Percentiles rank a stretch among this genome's conserved stretches.
phyloP scores from a whole-genome alignment of 768 basidiomycete species.

The Mycena sanguinolenta region DNA sequence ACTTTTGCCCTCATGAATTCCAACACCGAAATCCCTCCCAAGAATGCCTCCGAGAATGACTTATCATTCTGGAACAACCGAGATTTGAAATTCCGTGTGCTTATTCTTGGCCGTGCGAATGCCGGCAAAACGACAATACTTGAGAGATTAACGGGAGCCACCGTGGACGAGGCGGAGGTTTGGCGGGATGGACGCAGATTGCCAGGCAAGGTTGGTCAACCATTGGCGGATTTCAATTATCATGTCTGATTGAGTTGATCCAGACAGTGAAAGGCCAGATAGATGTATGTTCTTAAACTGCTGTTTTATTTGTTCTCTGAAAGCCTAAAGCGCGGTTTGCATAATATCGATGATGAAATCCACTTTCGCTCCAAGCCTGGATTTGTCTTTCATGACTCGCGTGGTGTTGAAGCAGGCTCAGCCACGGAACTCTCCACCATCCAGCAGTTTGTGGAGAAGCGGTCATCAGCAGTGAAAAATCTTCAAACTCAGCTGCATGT shows the following conservation, averaged over 20 bases:
- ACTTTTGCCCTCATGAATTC: too few species aligned
- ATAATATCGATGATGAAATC: constrained; percentile 10
- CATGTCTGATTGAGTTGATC: constrained; percentile 3
- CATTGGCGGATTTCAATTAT: background rate
- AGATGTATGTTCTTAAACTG: background rate
- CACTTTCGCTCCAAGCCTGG: too few species aligned
- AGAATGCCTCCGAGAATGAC: constrained; percentile 2
- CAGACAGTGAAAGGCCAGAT: too few species aligned
- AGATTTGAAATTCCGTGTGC: constrained; percentile 1
- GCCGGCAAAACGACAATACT: too few species aligned
- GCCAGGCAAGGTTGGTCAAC: constrained; percentile 2
- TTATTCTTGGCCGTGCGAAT: too few species aligned
- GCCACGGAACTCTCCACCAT: constrained; percentile 3
- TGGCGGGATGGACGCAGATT: background rate
- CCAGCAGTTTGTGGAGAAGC: background rate
- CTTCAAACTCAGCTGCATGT: too few species aligned
- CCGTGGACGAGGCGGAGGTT: too few species aligned
- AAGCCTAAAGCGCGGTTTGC: constrained; percentile 9
- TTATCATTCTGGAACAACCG: constrained; percentile 2
- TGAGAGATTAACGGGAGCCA: too few species aligned
- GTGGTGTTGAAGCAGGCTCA: constrained; percentile 7
- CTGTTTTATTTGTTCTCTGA: background rate
- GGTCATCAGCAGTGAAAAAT: too few species aligned
- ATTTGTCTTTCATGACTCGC: constrained; percentile 14
- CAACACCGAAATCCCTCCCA: background rate